Base-by-base conservation (phyloP, 805 yeast genomes). In the Candida krabiensis region DNA sequence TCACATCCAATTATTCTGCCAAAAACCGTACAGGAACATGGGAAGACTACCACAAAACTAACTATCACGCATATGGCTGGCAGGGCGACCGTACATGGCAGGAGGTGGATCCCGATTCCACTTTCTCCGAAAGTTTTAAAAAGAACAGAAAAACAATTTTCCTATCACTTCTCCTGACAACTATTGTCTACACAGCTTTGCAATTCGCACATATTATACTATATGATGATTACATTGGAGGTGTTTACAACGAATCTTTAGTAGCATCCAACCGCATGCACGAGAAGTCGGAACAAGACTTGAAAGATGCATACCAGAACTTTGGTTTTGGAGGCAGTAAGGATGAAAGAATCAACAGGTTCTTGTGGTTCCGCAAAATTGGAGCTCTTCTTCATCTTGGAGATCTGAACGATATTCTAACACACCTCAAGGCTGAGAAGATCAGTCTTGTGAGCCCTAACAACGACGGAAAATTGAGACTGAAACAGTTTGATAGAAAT, bases 291-390 rank as follows among this genome's bases (percentile, higher is more conserved):
- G 74, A 66, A 43, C 37, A 45, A 12, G 75, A 67, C 41, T 62
- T 69, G 45, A 50, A 50, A 8, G 60, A 61, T 21, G 75, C 79
- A 0, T 69, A 70, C 38, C 46, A 61, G 13, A 80, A 79, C 52
- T 77, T 67, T 50, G 82, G 83, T 2, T 54, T 71, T 27, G 85
- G 78, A 21, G 60, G 52, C 5, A 66, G 70, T 15, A 71, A 73
- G 44, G 57, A 71, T 33, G 72, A 77, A 3, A 63, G 86, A 25
- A 67, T 80, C 18, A 64, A 70, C 41, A 64, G 87, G 42, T 80
- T 80, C 51, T 46, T 80, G 38, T 75, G 80, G 80, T 75, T 75
- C 50, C 63, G 80, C 49, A 48, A 58, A 30, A 40, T 64, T 9
- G 41, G 57, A 14, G 47, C 47, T 53, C 25, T 63, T 18, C 41